Base-by-base conservation (phyloP, 2,329 filamentous ascomycete species). In the Fusarium camptoceras region DNA sequence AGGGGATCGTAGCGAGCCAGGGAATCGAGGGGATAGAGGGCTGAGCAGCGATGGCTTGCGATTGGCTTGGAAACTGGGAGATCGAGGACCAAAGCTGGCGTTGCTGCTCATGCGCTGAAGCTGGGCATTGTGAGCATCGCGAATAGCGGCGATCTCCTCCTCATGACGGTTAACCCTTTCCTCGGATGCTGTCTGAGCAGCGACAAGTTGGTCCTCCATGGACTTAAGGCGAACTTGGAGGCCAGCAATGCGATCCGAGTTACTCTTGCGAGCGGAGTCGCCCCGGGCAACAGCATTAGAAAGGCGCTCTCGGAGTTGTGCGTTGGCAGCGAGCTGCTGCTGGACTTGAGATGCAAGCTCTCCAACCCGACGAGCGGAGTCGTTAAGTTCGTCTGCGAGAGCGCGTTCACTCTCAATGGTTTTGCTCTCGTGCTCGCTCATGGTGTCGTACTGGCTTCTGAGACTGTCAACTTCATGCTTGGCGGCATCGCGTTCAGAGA, bases 151-250 rank as follows among this genome's bases (percentile, higher is more conserved):
- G 39, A 97, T 87, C 80, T 98, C 94, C 39, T 96, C 93, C 78
- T 98, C 96, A 76, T 98, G 94, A 50, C 89, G 90, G 44, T 88
- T 83, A 60, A 98, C 89, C 41, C 91, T 90, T 50, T 95, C 94
- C 78, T 99, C 96, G 1, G 94, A 95, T 22, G 92, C 88, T 59
- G 93, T 91, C 79, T 98, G 95, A 3, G 95, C 94, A 22, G 88
- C 82, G 56, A 97, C 86, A 24, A 99, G 88, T 73, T 91, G 89
- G 66, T 98, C 94, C 78, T 98, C 96, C 53, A 98, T 88, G 18
- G 84, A 81, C 74, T 92, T 93, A 59, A 99, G 90, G 61, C 90
- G 91, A 66, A 87, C 87, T 78, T 98, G 94, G 78, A 98, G 88
- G 57, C 90, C 87, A 59, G 93, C 93, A 78, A 99, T 97, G 75